phyloP scores from a whole-genome alignment of 441 rosid species.

The Dalechampia spathulata region DNA sequence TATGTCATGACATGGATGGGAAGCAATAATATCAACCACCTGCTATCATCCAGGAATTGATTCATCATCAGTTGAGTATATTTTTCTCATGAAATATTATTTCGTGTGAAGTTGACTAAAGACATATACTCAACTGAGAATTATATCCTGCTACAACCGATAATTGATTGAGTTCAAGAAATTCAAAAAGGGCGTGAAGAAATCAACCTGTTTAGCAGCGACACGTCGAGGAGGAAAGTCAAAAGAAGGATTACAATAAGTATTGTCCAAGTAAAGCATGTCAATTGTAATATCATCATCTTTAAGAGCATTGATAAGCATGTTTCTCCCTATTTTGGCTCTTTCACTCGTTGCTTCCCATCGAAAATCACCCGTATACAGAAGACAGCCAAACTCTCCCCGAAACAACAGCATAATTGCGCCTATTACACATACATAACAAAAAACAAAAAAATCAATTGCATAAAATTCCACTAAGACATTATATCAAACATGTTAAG shows the following conservation, averaged over 20 bases:
- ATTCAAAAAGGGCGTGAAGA: not conserved
- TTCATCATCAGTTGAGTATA: too few relatives aligned
- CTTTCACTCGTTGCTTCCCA: slow-evolving; percentile 47
- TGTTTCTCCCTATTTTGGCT: slow-evolving; percentile 26
- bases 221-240: slow-evolving; percentile 49
- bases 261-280: slow-evolving; percentile 64
- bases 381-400: slow-evolving; percentile 63
- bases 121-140: too few relatives aligned
- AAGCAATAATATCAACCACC: slow-evolving; percentile 54
- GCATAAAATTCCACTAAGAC: not conserved
- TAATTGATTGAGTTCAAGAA: too few relatives aligned
- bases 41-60: slow-evolving; percentile 18
- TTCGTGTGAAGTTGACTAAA: too few relatives aligned
- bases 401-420: slow-evolving; percentile 75
- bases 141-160: too few relatives aligned
- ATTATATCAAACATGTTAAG: not conserved
- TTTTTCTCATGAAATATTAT: too few relatives aligned
- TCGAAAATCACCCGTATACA: slow-evolving; percentile 72
- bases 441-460: too few relatives aligned
- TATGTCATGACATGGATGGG: slow-evolving; percentile 64
- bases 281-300: slow-evolving; percentile 31
- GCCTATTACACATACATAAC: too few relatives aligned
- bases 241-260: slow-evolving; percentile 63
- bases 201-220: slow-evolving; percentile 50
- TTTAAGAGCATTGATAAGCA: slow-evolving; percentile 40